phyloP scores from a whole-genome alignment of 2,329 filamentous ascomycete species.

The Talaromyces sp. region DNA sequence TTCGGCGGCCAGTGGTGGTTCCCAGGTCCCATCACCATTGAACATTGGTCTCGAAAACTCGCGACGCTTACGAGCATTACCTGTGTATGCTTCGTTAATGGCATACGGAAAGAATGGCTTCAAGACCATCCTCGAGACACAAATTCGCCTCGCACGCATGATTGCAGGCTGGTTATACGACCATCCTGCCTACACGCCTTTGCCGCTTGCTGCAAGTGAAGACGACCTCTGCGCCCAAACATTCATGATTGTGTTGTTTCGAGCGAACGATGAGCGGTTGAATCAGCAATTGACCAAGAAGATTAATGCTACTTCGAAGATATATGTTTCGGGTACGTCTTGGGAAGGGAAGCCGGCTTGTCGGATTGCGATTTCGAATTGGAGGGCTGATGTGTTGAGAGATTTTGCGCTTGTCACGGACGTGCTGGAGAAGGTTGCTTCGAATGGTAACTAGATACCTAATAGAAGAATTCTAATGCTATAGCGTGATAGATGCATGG shows the following conservation, averaged over 20 bases:
- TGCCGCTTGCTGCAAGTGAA: slow-evolving; percentile 51
- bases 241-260: slow-evolving; percentile 74
- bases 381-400: slow-evolving; percentile 68
- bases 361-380: slow-evolving; percentile 83
- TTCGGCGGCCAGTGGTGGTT: slow-evolving; percentile 28
- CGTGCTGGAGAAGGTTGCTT: slow-evolving; percentile 56
- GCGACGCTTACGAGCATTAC: slow-evolving; percentile 83
- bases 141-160: slow-evolving; percentile 68
- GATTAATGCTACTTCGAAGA: slow-evolving; percentile 71
- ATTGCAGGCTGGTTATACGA: slow-evolving; percentile 64
- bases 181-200: slow-evolving; percentile 63
- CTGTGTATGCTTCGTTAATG: slow-evolving; percentile 76
- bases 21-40: slow-evolving; percentile 69
- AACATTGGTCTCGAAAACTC: slow-evolving; percentile 92
- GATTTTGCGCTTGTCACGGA: slow-evolving; percentile 66
- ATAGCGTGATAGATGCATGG: neutral
- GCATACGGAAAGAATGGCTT: slow-evolving; percentile 73
- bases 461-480: neutral
- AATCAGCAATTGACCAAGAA: slow-evolving; percentile 66
- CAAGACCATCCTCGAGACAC: slow-evolving; percentile 65
- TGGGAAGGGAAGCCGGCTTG: slow-evolving; percentile 75
- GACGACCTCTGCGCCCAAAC: slow-evolving; percentile 53
- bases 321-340: slow-evolving; percentile 79
- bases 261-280: slow-evolving; percentile 62
- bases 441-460: neutral